phyloP scores from a whole-genome alignment of 352 stramenopile genomes.

The Phytophthora sansomeana region DNA sequence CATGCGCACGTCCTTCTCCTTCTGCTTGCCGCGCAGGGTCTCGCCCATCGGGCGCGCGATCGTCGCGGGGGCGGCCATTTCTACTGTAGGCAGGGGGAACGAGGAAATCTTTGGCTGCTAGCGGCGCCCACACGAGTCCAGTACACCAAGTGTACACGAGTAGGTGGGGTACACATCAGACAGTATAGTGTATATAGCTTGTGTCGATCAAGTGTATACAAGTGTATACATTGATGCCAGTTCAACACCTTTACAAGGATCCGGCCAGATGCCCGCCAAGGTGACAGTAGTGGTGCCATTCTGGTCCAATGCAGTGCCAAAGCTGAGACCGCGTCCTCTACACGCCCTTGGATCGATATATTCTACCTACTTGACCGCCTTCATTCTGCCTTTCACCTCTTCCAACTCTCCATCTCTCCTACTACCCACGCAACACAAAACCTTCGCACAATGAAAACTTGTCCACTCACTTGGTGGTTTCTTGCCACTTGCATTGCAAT shows the following conservation, averaged over 20 bases:
- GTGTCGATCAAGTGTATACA: too few relatives aligned
- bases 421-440: too few relatives aligned
- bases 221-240: too few relatives aligned
- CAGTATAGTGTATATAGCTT: too few relatives aligned
- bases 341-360: too few relatives aligned
- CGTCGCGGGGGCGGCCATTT: conserved; percentile 49
- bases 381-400: conserved; percentile 20
- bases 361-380: too few relatives aligned
- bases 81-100: neutral
- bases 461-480: neutral
- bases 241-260: too few relatives aligned
- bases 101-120: conserved; percentile 37
- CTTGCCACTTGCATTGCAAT: conserved; percentile 5
- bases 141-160: neutral
- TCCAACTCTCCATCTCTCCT: neutral
- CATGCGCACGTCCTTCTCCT: conserved; percentile 98
- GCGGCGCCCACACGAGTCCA: neutral
- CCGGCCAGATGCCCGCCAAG: too few relatives aligned
- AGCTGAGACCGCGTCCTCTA: too few relatives aligned
- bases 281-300: too few relatives aligned
- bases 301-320: too few relatives aligned
- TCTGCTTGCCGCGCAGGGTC: conserved; percentile 90
- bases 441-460: conserved; percentile 5
- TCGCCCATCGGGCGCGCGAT: conserved; percentile 76
- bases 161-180: neutral